A percentile compares a stretch with the other conserved stretches of the same genome.
These are phyloP conservation scores for Madurella fahalii DNA, from an alignment of 2,329 filamentous ascomycete genomes.

Conservation along the genomic window DNA sequence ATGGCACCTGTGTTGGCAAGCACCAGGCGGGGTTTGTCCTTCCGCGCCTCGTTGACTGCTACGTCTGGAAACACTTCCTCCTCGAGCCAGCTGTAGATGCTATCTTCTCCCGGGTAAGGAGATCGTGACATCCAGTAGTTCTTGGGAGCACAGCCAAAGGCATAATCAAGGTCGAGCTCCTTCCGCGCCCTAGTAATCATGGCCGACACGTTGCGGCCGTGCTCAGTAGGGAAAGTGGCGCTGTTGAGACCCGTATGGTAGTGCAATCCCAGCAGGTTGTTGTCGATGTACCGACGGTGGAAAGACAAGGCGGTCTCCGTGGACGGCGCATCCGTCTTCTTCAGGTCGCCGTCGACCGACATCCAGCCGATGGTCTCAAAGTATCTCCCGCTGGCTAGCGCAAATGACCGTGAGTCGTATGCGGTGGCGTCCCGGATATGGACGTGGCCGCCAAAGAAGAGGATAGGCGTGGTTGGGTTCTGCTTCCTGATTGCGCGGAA, in stretches of 20 bases:
- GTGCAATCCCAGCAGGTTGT: conserved; percentile 80
- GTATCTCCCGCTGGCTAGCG: conserved; percentile 82
- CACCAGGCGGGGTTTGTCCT: conserved; percentile 62
- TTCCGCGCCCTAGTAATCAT: conserved; percentile 68
- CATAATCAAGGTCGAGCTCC: conserved; percentile 65
- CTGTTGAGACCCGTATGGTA: conserved; percentile 73
- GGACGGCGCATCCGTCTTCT: conserved; percentile 30
- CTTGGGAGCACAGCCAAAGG: conserved; percentile 77
- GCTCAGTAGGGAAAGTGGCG: conserved; percentile 69
- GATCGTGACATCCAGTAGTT: conserved; percentile 78
- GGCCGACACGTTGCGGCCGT: conserved; percentile 66
- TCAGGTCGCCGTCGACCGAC: conserved; percentile 66
- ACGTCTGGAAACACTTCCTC: conserved; percentile 68
- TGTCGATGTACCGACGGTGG: conserved; percentile 83
- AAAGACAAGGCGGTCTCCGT: conserved; percentile 50
- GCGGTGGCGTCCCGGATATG: conserved; percentile 81
- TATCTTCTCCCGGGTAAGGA: conserved; percentile 67
- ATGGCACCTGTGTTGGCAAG: conserved; percentile 88
- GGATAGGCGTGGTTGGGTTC: conserved; percentile 79
- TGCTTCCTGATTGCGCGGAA: conserved; percentile 72
- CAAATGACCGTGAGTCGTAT: conserved; percentile 75
- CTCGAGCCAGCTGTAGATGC: conserved; percentile 78
- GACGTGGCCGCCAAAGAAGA: conserved; percentile 86
- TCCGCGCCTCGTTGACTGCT: conserved; percentile 53
- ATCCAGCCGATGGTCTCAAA: conserved; percentile 95